Evolutionary conservation across 1,284 basidiomycete species (phyloP), one percentile per base, ranked within the genome.

Genomic region (Ganoderma lingzhi): DNA sequence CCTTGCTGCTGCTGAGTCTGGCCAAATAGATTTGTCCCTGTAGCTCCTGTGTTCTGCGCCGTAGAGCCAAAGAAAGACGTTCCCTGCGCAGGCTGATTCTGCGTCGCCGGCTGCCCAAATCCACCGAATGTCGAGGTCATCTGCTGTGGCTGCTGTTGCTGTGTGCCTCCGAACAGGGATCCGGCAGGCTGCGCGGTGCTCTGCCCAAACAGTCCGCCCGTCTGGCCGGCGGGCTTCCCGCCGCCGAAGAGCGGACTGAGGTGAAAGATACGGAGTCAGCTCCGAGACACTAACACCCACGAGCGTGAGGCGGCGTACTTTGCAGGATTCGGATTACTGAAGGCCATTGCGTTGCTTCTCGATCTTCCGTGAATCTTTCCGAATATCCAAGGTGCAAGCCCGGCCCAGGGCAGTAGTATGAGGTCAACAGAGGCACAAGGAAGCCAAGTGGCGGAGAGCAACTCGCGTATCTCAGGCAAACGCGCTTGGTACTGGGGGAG

Each of bases 161-260:
- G 69, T 14, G 70, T 68, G 60, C 75, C 76, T 9, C 78, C 78
- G 66, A 80, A 71, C 6, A 72, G 67, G 9, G 70, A 64, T 32
- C 70, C 70, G 17, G 70, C 59, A 0, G 70, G 68, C 53, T 73
- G 72, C 1, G 63, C 61, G 2, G 71, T 73, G 55, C 48, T 72
- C 69, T 81, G 79, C 2, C 84, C 79, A 66, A 84, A 84, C 41
- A 82, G 66, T 28, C 66, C 70, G 39, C 71, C 76, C 64, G 44
- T 68, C 37, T 65, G 64, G 9, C 23, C 51, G n/a, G 73, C 73
- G 23, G 83, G 79, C 70, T 84, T 84, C 44, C 82, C 79, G 63
- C 83, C 79, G 63, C 84, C 85, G 53, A 82, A 82, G 30, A 84
- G 76, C 28, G 79, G 68, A 65, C 82, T 84, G 64, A 19, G 17